phyloP scores from a whole-genome alignment of 1,284 basidiomycete species.

The Chiua sp. region DNA sequence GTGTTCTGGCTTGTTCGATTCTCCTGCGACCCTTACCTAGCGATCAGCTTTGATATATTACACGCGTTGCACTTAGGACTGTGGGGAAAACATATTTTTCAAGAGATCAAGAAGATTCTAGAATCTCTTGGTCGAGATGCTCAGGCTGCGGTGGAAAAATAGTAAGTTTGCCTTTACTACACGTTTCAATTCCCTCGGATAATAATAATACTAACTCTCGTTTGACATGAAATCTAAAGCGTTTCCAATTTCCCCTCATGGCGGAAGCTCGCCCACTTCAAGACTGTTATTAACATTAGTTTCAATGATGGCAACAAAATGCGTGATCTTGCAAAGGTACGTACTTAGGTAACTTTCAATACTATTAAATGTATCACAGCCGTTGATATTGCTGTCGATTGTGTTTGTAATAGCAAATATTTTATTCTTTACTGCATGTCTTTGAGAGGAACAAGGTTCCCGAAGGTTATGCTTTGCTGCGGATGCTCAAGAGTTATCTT shows the following conservation, averaged over 20 bases:
- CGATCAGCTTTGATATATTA: background rate
- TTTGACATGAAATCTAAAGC: no score
- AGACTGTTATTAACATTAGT: background rate
- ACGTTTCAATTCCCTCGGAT: no score
- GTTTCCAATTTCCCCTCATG: background rate
- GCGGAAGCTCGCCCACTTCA: background rate
- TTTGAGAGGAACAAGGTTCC: background rate
- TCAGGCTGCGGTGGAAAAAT: no score
- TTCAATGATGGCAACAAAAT: constrained; percentile 11
- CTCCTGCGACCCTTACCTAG: background rate
- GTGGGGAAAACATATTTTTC: constrained; percentile 1
- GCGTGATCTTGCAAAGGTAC: constrained; percentile 1
- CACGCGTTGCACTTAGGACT: background rate
- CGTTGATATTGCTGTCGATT: no score
- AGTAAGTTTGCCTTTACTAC: no score
- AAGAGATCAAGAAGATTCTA: background rate
- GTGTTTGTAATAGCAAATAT: background rate
- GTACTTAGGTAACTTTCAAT: background rate
- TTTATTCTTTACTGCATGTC: constrained; percentile 1
- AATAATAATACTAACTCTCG: no score
- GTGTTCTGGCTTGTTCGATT: background rate
- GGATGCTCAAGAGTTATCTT: background rate
- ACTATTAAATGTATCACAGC: no score
- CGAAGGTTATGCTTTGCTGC: background rate
- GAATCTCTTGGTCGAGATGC: no score